A percentile compares a stretch with the other conserved stretches of the same genome.
These are phyloP conservation scores for Exophiala calicioides DNA, from an alignment of 2,329 filamentous ascomycete genomes.

Conservation along the genomic window DNA sequence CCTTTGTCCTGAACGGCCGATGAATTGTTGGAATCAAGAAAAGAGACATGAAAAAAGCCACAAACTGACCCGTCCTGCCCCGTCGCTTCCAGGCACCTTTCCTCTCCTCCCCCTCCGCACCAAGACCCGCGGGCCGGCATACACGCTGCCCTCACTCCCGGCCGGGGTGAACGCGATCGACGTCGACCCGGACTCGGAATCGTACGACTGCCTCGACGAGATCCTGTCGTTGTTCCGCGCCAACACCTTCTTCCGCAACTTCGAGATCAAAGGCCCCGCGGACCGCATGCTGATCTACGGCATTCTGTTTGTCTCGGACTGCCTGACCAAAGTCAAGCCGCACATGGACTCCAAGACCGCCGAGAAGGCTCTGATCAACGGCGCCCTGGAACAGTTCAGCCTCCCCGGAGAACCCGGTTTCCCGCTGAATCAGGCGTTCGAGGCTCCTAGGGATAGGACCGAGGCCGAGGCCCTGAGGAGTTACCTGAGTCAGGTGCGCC, in stretches of 20 bases:
- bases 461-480: constrained; percentile 85
- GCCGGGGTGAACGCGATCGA: constrained; percentile 54
- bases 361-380: constrained; percentile 78
- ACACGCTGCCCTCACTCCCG: constrained; percentile 71
- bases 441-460: constrained; percentile 80
- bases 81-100: constrained; percentile 69
- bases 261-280: constrained; percentile 95
- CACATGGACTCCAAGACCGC: constrained; percentile 65
- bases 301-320: constrained; percentile 91
- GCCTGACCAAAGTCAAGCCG: constrained; percentile 82
- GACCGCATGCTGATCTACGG: constrained; percentile 95
- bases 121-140: constrained; percentile 90
- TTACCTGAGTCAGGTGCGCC: constrained; percentile 78
- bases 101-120: constrained; percentile 92
- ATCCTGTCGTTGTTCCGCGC: constrained; percentile 89
- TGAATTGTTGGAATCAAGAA: no score
- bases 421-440: constrained; percentile 95
- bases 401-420: constrained; percentile 92
- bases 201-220: constrained; percentile 96
- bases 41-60: neutral
- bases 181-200: constrained; percentile 80
- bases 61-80: no score
- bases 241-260: constrained; percentile 99
- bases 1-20: no score
- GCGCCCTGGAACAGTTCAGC: constrained; percentile 91